Evolutionary conservation across 2,329 filamentous ascomycete species (phyloP), one percentile per base, ranked within the genome.

Genomic region (Pseudogymnoascus sp.): DNA sequence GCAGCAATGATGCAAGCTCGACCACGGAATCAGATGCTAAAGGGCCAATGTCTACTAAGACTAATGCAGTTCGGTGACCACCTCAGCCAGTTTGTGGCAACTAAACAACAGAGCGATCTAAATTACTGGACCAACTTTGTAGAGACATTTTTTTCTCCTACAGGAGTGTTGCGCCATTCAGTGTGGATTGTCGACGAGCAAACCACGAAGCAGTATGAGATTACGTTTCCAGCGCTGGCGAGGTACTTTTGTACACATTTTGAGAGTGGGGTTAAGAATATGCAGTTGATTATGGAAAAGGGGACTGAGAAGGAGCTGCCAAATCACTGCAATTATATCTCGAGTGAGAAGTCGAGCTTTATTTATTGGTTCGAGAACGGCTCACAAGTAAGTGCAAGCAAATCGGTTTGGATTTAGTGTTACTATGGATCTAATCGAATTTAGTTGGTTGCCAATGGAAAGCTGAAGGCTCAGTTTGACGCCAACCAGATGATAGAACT

Each of bases 191-290:
- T 77, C 63, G 84, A 86, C 50, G 81, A 85, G 53, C 77, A 77
- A 37, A 80, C 78, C 16, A 83, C 88, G 63, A 97, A 95, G 77
- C 85, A 89, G 70, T 97, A 92, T 70, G 92, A 97, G 73, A 91
- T 97, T 59, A 84, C 88, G 2, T 90, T 85, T 64, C 84, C 92
- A 3, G 90, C 90, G 0, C 80, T 99, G 53, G 85, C 93, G 35
- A 86, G 93, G 70, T 97, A 94, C 75, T 97, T 96, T 73, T 86
- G 89, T 70, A 92, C 91, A 0, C 89, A 96, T 70, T 97, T 94
- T 73, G 87, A 88, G 63, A 93, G 91, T 65, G 92, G 92, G 5
- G 87, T 97, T 63, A 88, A 84, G 69, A 90, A 87, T 62, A 90
- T 97, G 69, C 91, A 96, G 73, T 83, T 97, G 72, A 85, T 92